Evolutionary conservation across 78 protist genomes (phyloP), one percentile per base, ranked within the genome.

Genomic region (Dictyostelium brefeldianum): DNA sequence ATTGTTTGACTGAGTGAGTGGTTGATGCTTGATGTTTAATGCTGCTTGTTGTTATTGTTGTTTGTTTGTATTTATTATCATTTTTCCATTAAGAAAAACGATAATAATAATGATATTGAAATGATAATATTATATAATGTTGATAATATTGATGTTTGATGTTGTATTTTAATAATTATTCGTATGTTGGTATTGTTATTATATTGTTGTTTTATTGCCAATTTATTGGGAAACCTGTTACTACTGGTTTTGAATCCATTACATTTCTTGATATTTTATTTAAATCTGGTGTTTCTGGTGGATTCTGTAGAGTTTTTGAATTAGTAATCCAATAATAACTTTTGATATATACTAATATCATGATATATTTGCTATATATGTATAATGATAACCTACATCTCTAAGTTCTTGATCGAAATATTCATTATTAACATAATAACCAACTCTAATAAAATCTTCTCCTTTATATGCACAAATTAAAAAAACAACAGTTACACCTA

Each of bases 401-500:
- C 12, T 74, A 7, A 84, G 25, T 18, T 84, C 91, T 74, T 25
- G 90, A 27, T 84, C 91, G 3, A 36, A 14, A 84, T 84, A 84
- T 59, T 50, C 79, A 36, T 90, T 90, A 50, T 77, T 90, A 17
- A 90, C 89, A 41, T 90, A 90, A 71, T 80, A 90, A n/a, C 95
- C 95, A 31, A 90, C 81, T 22, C 95, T 53, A 53, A 90, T 90
- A 62, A 90, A 90, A 50, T 90, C 95, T 71, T 64, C 62, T 7
- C 89, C 95, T 53, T 70, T 90, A 25, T 90, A 90, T 43, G 95
- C 89, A 36, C 95, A 90, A n/a, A 75, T 27, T 53, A 90, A 48
- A n/a, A 90, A 82, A 27, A 90, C 80, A 47, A 90, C 89, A 1
- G 95, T 90, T 17, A 90, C 95, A 78, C 95, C 95, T 22, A 90